Base-by-base conservation (phyloP, 2,329 filamentous ascomycete genomes). In the Trichoderma sp. region DNA sequence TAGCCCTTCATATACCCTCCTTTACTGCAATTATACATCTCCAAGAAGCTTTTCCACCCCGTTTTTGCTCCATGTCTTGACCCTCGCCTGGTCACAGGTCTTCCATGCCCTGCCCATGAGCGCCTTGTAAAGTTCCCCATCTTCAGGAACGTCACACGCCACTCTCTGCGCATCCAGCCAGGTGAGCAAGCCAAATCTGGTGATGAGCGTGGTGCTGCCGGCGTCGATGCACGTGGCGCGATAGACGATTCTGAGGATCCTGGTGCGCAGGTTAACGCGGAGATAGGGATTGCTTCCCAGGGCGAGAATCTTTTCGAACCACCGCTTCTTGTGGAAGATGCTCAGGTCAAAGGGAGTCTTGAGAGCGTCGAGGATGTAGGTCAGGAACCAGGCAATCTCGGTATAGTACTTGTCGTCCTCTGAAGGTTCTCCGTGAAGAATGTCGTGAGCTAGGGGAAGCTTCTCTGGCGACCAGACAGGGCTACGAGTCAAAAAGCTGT, bases 141-240 rank as follows among this genome's bases (percentile, higher is more conserved):
- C 85, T 18, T 85, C 83, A 55, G 69, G 67, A 2, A 73, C 71
- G 2, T 73, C 77, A 61, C 81, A 83, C 3, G 82, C 78, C 4
- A 83, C 84, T 43, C 86, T 77, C 73, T 88, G 87, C 69, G 86
- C 85, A 69, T 90, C 85, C 10, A 95, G 83, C 94, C 93, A 97
- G 72, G 86, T 90, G 65, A 95, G 77, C 24, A 91, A 82, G 18
- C 91, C 92, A 54, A 90, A 89, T 68, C 94, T 84, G 1, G 93
- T 96, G 46, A 93, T 85, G 56, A 97, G 82, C n/a, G 91, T 95
- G 5, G 90, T 92, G 77, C 91, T 93, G 1, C 92, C 93, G 1
- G 87, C 89, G 34, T 89, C 86, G 37, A 94, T 86, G 56, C 84
- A 85, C 0, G 88, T 89, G 3, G 90, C 89, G 51, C 90, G 85